These are phyloP conservation scores for Mycena haematopus DNA, from an alignment of 768 basidiomycete species.

Conservation along the genomic window DNA sequence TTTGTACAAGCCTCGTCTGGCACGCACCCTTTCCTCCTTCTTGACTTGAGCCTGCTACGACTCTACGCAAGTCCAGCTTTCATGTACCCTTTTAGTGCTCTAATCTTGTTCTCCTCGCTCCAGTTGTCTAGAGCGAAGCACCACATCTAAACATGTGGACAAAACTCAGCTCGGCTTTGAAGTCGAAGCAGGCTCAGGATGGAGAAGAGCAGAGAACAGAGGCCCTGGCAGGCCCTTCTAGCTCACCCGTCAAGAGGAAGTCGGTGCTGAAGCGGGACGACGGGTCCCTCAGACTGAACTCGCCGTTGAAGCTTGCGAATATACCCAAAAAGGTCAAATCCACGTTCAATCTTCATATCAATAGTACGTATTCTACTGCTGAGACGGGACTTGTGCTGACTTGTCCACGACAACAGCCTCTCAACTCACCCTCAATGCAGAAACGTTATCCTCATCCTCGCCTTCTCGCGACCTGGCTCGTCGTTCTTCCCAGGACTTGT, in stretches of 20 bases:
- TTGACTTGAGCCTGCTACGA: slow-evolving; percentile 18
- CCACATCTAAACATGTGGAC: slow-evolving; percentile 24
- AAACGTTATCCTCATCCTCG: slow-evolving; percentile 12
- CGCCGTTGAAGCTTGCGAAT: slow-evolving; percentile 41
- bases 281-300: slow-evolving; percentile 42
- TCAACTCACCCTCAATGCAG: slow-evolving; percentile 30
- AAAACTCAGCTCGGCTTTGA: slow-evolving; percentile 24
- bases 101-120: not conserved
- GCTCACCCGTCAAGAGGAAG: slow-evolving; percentile 55
- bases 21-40: not conserved
- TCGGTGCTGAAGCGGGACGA: slow-evolving; percentile 54
- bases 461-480: slow-evolving; percentile 16
- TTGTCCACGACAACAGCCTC: slow-evolving; percentile 31
- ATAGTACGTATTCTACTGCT: slow-evolving; percentile 39
- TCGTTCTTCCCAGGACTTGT: slow-evolving; percentile 26
- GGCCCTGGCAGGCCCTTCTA: slow-evolving; percentile 47
- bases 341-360: slow-evolving; percentile 43
- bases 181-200: slow-evolving; percentile 29
- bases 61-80: not conserved
- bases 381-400: slow-evolving; percentile 38
- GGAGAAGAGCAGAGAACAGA: slow-evolving; percentile 38
- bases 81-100: not conserved
- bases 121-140: slow-evolving; percentile 9
- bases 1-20: too few relatives aligned
- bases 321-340: slow-evolving; percentile 62